Evolutionary conservation across 169 alveolate species (phyloP).

Genomic region (Perkinsus olseni): DNA sequence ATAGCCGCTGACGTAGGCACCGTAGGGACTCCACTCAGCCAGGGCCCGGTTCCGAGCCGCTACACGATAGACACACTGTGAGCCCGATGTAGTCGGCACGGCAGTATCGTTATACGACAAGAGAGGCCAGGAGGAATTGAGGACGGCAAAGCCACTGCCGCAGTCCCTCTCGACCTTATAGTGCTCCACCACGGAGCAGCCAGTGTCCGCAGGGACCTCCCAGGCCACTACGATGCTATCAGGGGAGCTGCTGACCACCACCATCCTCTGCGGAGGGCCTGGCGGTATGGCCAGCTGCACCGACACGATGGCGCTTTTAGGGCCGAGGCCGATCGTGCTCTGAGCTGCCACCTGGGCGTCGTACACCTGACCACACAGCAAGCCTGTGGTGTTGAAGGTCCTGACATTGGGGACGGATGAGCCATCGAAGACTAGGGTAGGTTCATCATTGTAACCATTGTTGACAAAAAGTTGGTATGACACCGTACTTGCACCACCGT

Average conservation of each 20-base stretch:
- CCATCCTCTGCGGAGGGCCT: neutral
- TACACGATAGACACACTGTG: slow-evolving; percentile 5
- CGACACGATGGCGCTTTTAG: slow-evolving; percentile 9
- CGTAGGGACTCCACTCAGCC: neutral
- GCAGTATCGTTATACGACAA: neutral
- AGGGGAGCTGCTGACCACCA: neutral
- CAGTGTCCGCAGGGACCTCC: slow-evolving; percentile 29
- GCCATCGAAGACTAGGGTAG: slow-evolving; percentile 25
- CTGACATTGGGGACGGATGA: neutral
- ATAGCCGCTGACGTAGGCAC: slow-evolving; percentile 21
- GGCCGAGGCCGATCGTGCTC: slow-evolving; percentile 27
- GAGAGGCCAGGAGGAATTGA: neutral
- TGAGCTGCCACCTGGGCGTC: slow-evolving; percentile 30
- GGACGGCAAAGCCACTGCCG: slow-evolving; percentile 25
- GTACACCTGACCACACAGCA: slow-evolving; percentile 26
- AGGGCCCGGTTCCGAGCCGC: slow-evolving; percentile 5
- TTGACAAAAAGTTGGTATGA: slow-evolving; percentile 31
- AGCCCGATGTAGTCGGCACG: neutral
- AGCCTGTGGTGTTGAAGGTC: slow-evolving; percentile 14
- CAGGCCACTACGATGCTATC: slow-evolving; percentile 11
- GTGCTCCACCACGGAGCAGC: slow-evolving; percentile 25
- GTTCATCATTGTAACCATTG: slow-evolving; percentile 19
- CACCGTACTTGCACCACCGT: slow-evolving; percentile 30
- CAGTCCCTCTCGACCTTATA: slow-evolving; percentile 26
- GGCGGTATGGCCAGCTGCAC: slow-evolving; percentile 25